Base-by-base conservation (phyloP, 441 rosid species). In the Adansonia rubrostipa region DNA sequence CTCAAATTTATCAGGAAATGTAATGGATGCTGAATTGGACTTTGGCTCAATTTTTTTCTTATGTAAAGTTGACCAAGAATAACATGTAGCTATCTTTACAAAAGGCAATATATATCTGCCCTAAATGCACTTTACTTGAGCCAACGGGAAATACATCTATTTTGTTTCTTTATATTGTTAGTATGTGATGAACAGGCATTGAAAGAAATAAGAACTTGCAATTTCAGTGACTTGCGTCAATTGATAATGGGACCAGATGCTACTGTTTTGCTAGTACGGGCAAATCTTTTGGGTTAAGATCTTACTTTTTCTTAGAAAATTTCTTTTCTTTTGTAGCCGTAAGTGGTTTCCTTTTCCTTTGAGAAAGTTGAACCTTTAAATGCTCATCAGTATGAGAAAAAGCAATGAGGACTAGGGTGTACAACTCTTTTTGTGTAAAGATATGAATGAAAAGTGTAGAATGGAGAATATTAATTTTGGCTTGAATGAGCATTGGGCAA, bases 81-180 rank as follows among this genome's bases (percentile, higher is more conserved):
- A 10, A 64, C 63, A 19, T 63, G 15, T 48, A 19, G 33, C 56
- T 44, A 54, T 45, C 64, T 69, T 54, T 75, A 8, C 11, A 20
- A 4, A 58, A 71, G 64, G 57, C 65, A 79, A 57, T 64, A 53
- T 51, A 13, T 58, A 74, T 64, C 8, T 62, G 58, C 63, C 71
- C 60, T 68, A 69, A 74, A 71, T 78, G 74, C 20, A n/a, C 45
- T 69, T 45, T 56, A 64, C 62, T 79, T 58, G 60, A 70, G 51
- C 53, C 53, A 20, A 19, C 19, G 24, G 1, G 19, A 73, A 56
- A 42, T 57, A 11, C 53, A 6, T 40, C 48, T 72, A 40, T 44
- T 68, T 73, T 44, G 22, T 24, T 81, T 63, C 45, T 61, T 70
- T 47, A 78, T 60, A 74, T 36, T 15, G 11, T 65, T 42, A 61